Percentiles rank a stretch among this genome's conserved stretches.
Conservation (phyloP, 306 rosid genomes). For the Geum urbanum region DNA sequence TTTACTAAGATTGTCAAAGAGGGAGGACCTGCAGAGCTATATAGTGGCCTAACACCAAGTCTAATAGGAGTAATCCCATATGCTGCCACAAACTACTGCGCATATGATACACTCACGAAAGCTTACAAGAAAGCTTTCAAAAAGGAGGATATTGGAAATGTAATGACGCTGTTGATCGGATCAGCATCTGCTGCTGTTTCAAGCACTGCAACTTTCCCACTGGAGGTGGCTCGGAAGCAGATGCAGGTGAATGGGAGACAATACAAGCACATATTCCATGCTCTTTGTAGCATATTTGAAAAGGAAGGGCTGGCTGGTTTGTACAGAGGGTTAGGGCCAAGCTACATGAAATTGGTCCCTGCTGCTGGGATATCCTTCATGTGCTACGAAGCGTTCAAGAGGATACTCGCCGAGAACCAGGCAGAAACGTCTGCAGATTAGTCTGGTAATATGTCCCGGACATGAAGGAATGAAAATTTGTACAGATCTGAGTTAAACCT, state of each 20-base stretch:
- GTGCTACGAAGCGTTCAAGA: constrained; percentile 81
- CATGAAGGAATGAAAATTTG: too few species aligned
- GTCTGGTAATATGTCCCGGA: too few species aligned
- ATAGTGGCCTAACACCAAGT: constrained; percentile 73
- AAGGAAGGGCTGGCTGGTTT: constrained; percentile 55
- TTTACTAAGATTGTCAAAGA: constrained; percentile 45
- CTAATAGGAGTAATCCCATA: constrained; percentile 74
- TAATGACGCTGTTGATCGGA: constrained; percentile 61
- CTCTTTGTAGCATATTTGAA: constrained; percentile 53
- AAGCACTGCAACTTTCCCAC: constrained; percentile 72
- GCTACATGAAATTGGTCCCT: constrained; percentile 66
- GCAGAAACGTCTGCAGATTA: neutral
- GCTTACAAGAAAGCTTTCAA: constrained; percentile 46
- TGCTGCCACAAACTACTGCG: constrained; percentile 73
- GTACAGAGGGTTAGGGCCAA: constrained; percentile 68
- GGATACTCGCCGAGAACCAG: constrained; percentile 37
- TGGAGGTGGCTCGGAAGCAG: constrained; percentile 79
- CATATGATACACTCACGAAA: constrained; percentile 65
- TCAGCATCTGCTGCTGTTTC: constrained; percentile 74
- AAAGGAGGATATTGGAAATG: constrained; percentile 57
- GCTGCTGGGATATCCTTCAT: constrained; percentile 78
- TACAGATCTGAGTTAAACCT: neutral
- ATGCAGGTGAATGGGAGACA: constrained; percentile 80
- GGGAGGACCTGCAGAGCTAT: constrained; percentile 77
- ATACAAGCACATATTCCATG: constrained; percentile 58